Base-by-base conservation (phyloP, 805 yeast species). In the Saturnispora serradocipensis region DNA sequence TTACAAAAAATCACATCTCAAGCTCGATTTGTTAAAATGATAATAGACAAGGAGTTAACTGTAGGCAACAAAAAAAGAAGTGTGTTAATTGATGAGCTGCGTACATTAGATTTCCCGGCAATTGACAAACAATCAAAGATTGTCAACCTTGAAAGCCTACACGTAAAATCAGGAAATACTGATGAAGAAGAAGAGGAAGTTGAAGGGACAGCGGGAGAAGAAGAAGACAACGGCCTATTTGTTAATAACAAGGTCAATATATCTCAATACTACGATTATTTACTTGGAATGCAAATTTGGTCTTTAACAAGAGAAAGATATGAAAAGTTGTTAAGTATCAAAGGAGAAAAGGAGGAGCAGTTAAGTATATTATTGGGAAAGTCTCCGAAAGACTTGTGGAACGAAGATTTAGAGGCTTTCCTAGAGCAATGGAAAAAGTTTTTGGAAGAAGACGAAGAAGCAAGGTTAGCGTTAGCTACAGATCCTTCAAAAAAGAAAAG, bases 241-340 rank as follows among this genome's bases (percentile, higher is more conserved):
- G 64, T 66, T 24, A 62, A 62, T 22, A 65, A 65, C 48, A 62
- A 61, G 43, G 76, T 73, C 47, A 84, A 81, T 24, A 69, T 78
- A 15, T 74, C 75, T 48, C 78, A 88, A 9, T 74, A 83, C 6
- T 91, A 81, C 67, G 98, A 93, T 61, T 93, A 93, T 60, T 73
- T 93, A 56, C 73, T 93, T 49, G 95, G 93, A 50, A 86, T 93
- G 96, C 80, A 89, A 35, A 82, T 93, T 57, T 88, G 97, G 93
- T 85, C 97, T 38, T 78, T 93, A 63, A 91, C 99, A 0, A 76
- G 75, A 53, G 99, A 93, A 68, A 78, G 93, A 59, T 93, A 90
- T 63, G 90, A 88, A 61, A 82, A 78, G 58, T 72, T 93, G 57
- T 71, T 89, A 60, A 75, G 75, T 50, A 95, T 90, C 64, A 77